Conservation (phyloP, 2,329 filamentous ascomycete genomes). For the Neoscytalidium dimidiatum region DNA sequence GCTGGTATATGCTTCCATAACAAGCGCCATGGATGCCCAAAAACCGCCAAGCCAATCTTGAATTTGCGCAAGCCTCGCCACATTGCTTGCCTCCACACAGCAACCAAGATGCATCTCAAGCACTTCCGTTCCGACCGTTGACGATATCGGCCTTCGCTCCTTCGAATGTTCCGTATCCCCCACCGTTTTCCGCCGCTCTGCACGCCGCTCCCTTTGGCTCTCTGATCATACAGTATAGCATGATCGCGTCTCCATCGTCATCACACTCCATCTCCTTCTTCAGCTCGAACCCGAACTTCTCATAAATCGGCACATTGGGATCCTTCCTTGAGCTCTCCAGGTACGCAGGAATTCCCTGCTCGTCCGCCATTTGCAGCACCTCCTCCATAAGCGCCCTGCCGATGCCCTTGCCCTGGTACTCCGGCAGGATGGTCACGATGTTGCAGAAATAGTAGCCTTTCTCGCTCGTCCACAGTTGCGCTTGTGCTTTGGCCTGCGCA, state of each 20-base stretch:
- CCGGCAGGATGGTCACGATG: slow-evolving; percentile 68
- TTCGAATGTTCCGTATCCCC: neutral
- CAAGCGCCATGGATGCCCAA: neutral
- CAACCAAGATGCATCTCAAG: neutral
- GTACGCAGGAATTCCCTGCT: slow-evolving; percentile 66
- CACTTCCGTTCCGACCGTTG: neutral
- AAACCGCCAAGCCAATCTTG: neutral
- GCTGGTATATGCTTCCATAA: neutral
- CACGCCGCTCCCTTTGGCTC: slow-evolving; percentile 30
- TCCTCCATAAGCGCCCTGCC: slow-evolving; percentile 65
- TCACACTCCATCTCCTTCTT: slow-evolving; percentile 67
- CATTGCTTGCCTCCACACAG: neutral
- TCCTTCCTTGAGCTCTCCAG: slow-evolving; percentile 68
- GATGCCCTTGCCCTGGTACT: slow-evolving; percentile 66
- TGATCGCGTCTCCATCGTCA: slow-evolving; percentile 57
- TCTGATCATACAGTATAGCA: slow-evolving; percentile 49
- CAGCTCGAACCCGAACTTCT: slow-evolving; percentile 67
- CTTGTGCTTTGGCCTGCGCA: slow-evolving; percentile 63
- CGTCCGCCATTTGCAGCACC: slow-evolving; percentile 65
- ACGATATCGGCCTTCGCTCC: neutral
- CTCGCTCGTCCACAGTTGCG: slow-evolving; percentile 64
- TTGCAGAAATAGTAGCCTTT: slow-evolving; percentile 76
- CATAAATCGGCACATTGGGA: slow-evolving; percentile 72
- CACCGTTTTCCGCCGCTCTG: neutral
- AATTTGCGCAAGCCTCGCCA: neutral